Evolutionary conservation across 352 stramenopile genomes (phyloP).

Genomic region (Nothophytophthora sp.): DNA sequence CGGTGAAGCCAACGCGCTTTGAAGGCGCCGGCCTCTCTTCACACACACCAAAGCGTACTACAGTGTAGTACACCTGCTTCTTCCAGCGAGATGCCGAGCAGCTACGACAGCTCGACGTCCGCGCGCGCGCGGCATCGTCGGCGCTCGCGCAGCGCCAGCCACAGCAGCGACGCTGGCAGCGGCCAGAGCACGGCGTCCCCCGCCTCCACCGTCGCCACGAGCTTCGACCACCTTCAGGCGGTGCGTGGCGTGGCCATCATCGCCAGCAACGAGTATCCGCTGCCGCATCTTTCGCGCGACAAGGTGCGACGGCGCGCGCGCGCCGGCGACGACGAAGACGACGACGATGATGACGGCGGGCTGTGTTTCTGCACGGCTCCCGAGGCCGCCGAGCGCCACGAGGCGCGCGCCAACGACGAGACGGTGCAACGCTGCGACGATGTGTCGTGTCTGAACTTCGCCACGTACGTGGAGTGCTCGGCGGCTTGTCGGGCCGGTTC

Average conservation of each 20-base stretch:
- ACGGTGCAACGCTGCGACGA: conserved; percentile 60
- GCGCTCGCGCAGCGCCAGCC: background rate
- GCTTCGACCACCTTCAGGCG: conserved; percentile 68
- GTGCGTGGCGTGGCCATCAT: conserved; percentile 66
- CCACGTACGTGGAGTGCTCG: conserved; percentile 84
- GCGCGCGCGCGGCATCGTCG: too few relatives aligned
- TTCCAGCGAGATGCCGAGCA: background rate
- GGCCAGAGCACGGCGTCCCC: background rate
- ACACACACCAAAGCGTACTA: too few relatives aligned
- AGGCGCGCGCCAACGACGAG: conserved; percentile 7
- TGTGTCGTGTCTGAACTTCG: conserved; percentile 89
- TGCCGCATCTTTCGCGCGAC: conserved; percentile 48
- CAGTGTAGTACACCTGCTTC: background rate
- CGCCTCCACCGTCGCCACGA: conserved; percentile 10
- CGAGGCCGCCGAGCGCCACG: conserved; percentile 35
- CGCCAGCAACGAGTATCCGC: conserved; percentile 70
- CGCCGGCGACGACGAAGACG: conserved; percentile 22
- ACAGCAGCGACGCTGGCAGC: conserved; percentile 6
- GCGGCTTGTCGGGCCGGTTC: conserved; percentile 43
- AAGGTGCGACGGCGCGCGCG: conserved; percentile 33
- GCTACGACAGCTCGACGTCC: background rate
- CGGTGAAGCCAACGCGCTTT: too few relatives aligned
- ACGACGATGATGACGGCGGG: conserved; percentile 34
- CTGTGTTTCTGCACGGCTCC: conserved; percentile 63
- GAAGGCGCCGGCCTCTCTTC: too few relatives aligned